phyloP scores from a whole-genome alignment of 2,329 filamentous ascomycete species.

The Sarocladium strictum region DNA sequence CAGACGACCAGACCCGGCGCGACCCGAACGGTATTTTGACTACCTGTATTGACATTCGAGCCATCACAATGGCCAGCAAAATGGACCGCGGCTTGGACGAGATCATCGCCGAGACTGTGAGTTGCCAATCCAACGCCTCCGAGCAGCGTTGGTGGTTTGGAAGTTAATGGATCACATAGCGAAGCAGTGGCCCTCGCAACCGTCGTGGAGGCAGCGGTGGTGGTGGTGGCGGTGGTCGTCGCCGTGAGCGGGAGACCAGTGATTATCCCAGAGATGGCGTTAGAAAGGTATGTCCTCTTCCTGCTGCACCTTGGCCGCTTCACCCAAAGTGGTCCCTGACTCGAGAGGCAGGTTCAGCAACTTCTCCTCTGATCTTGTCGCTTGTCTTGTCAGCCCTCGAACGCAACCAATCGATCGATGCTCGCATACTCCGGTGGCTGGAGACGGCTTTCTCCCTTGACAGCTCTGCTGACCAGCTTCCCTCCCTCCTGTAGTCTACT shows the following conservation, averaged over 20 bases:
- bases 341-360: constrained; percentile 7
- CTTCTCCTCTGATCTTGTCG: constrained; percentile 9
- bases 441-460: constrained; percentile 23
- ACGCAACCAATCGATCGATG: constrained; percentile 23
- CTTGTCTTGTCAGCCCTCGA: constrained; percentile 8
- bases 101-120: constrained; percentile 46
- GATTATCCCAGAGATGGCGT: constrained; percentile 73
- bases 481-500: constrained; percentile 48
- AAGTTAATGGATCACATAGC: constrained; percentile 20
- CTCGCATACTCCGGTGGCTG: constrained; percentile 23
- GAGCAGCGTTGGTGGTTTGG: constrained; percentile 2
- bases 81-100: constrained; percentile 53
- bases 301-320: background rate
- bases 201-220: constrained; percentile 24
- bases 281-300: constrained; percentile 66
- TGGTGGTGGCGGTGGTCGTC: constrained; percentile 21
- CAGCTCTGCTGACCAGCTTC: constrained; percentile 28
- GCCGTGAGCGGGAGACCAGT: constrained; percentile 23
- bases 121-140: constrained; percentile 11
- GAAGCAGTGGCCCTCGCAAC: constrained; percentile 29
- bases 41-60: background rate
- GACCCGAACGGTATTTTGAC: background rate
- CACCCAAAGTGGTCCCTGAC: constrained; percentile 8
- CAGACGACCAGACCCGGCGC: background rate
- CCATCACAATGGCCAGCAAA: constrained; percentile 30